These are phyloP conservation scores for Lactarius hatsudake DNA, from an alignment of 768 basidiomycete species.

Conservation along the genomic window DNA sequence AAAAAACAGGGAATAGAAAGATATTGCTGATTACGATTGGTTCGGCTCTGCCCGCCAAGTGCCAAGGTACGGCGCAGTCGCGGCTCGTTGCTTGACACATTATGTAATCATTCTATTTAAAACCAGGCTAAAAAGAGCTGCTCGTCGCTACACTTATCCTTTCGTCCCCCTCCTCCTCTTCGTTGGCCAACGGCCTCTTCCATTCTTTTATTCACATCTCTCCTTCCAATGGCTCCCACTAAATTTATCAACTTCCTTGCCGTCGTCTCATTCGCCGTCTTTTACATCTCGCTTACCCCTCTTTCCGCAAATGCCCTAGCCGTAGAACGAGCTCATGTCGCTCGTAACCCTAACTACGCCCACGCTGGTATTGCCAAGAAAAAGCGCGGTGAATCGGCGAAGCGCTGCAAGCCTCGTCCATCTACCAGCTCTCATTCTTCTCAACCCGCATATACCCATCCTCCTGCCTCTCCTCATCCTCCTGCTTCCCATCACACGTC, in stretches of 20 bases:
- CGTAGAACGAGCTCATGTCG: slow-evolving; percentile 38
- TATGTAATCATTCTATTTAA: slow-evolving; percentile 7
- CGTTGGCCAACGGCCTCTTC: slow-evolving; percentile 4
- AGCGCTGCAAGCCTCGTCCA: slow-evolving; percentile 56
- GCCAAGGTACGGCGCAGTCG: neutral
- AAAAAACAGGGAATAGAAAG: slow-evolving; percentile 45
- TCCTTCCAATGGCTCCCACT: slow-evolving; percentile 42
- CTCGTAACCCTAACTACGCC: slow-evolving; percentile 43
- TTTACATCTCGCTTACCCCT: slow-evolving; percentile 49
- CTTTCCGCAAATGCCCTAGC: slow-evolving; percentile 53
- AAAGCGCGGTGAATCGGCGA: slow-evolving; percentile 41
- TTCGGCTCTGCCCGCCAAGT: slow-evolving; percentile 15
- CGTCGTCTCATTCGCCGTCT: slow-evolving; percentile 53
- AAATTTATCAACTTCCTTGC: slow-evolving; percentile 60
- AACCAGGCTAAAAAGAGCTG: neutral
- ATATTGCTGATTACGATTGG: slow-evolving; percentile 23
- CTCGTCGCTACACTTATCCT: neutral
- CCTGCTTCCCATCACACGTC: slow-evolving; percentile 19
- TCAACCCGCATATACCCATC: slow-evolving; percentile 24
- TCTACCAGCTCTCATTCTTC: slow-evolving; percentile 27
- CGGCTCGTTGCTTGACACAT: slow-evolving; percentile 1
- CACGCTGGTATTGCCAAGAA: slow-evolving; percentile 50
- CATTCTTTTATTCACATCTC: slow-evolving; percentile 11
- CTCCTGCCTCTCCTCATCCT: neutral
- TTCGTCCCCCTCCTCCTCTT: neutral